These are phyloP conservation scores for Sarocladium oryzae DNA, from an alignment of 2,329 filamentous ascomycete species.

Conservation along the genomic window DNA sequence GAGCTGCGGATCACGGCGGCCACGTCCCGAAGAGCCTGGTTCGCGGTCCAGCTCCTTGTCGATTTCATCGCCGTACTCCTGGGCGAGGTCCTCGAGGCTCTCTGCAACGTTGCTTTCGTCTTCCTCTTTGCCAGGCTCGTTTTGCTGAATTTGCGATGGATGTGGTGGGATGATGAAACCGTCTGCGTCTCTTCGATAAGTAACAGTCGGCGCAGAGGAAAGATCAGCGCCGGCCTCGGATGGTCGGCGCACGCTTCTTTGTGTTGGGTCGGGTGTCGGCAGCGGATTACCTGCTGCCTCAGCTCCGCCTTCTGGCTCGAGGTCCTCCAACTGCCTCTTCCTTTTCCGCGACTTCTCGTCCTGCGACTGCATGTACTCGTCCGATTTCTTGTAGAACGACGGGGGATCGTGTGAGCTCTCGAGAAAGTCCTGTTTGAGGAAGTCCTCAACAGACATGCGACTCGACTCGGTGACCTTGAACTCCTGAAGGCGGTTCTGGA, in stretches of 20 bases:
- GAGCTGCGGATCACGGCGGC: constrained; percentile 33
- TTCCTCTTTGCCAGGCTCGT: constrained; percentile 19
- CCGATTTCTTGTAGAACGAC: constrained; percentile 63
- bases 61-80: constrained; percentile 37
- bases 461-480: constrained; percentile 85
- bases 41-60: constrained; percentile 23
- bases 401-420: constrained; percentile 77
- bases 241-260: constrained; percentile 13
- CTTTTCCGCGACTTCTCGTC: constrained; percentile 42
- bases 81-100: constrained; percentile 33
- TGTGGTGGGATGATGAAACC: constrained; percentile 59
- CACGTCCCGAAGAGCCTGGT: constrained; percentile 12
- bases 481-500: constrained; percentile 84
- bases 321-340: constrained; percentile 29
- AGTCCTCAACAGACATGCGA: constrained; percentile 80
- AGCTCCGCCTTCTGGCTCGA: constrained; percentile 18
- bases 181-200: constrained; percentile 53
- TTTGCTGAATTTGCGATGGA: constrained; percentile 33
- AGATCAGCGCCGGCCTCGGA: constrained; percentile 27
- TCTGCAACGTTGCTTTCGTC: constrained; percentile 13
- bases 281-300: constrained; percentile 11
- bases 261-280: not conserved
- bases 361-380: constrained; percentile 50
- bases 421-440: constrained; percentile 63
- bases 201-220: constrained; percentile 25